These are phyloP conservation scores for Picea abies DNA, from an alignment of 83 land plant genomes.

Conservation along the genomic window DNA sequence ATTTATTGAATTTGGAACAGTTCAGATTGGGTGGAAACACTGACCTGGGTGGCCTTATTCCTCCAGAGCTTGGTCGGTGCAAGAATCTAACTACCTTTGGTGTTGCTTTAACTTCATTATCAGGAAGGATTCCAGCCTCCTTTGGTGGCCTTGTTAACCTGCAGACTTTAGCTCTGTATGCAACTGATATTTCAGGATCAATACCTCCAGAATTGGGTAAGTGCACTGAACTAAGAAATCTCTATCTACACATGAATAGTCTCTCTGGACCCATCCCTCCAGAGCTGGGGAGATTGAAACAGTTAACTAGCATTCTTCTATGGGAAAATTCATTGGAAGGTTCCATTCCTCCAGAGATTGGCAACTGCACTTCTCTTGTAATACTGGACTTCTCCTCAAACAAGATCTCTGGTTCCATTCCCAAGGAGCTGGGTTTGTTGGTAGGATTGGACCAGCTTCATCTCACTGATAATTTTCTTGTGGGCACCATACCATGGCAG, in stretches of 20 bases:
- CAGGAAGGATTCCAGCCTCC: slow-evolving; percentile 62
- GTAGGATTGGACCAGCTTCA: slow-evolving; percentile 56
- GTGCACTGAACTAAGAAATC: slow-evolving; percentile 59
- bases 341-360: slow-evolving; percentile 52
- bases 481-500: slow-evolving; percentile 55
- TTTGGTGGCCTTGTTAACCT: slow-evolving; percentile 61
- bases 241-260: slow-evolving; percentile 67
- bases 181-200: slow-evolving; percentile 63
- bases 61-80: slow-evolving; percentile 63
- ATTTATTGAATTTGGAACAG: slow-evolving; percentile 52
- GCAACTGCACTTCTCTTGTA: slow-evolving; percentile 65
- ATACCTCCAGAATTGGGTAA: slow-evolving; percentile 65
- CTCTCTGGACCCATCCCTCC: slow-evolving; percentile 61
- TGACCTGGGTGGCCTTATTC: slow-evolving; percentile 61
- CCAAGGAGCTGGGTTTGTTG: slow-evolving; percentile 57
- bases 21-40: slow-evolving; percentile 69
- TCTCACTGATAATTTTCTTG: slow-evolving; percentile 58
- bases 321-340: slow-evolving; percentile 69
- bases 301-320: slow-evolving; percentile 66
- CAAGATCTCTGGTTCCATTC: slow-evolving; percentile 61
- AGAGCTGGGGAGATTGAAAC: slow-evolving; percentile 64
- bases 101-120: slow-evolving; percentile 60
- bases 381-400: slow-evolving; percentile 65
- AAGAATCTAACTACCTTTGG: slow-evolving; percentile 67
- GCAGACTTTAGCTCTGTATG: slow-evolving; percentile 57